phyloP scores from a whole-genome alignment of 2,329 filamentous ascomycete genomes.

The Pseudopyrenochaeta lycopersici region DNA sequence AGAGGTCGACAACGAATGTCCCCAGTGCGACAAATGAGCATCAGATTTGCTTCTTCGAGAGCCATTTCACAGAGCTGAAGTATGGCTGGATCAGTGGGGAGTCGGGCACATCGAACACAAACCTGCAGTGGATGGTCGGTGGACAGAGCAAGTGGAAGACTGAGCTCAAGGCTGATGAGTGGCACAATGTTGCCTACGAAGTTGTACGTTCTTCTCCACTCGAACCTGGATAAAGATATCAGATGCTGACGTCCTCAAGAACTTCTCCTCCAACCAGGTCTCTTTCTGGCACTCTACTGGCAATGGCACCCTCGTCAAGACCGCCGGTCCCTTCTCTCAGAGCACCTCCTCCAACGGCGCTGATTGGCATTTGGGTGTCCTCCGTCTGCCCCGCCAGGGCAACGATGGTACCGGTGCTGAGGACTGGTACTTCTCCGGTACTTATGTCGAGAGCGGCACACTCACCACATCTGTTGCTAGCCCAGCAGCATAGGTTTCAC shows the following conservation, averaged over 20 bases:
- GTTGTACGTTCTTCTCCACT: conserved; percentile 55
- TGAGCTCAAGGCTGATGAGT: conserved; percentile 68
- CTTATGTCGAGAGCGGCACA: conserved; percentile 72
- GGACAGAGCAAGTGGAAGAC: conserved; percentile 70
- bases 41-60: conserved; percentile 71
- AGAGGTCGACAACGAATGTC: conserved; percentile 66
- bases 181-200: conserved; percentile 80
- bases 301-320: conserved; percentile 63
- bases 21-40: conserved; percentile 72
- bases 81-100: conserved; percentile 67
- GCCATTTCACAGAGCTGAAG: conserved; percentile 79
- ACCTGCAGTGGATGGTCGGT: conserved; percentile 71
- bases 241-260: conserved; percentile 40
- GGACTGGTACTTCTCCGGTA: conserved; percentile 76
- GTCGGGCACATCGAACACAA: conserved; percentile 59
- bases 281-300: conserved; percentile 76
- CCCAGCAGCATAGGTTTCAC: conserved; percentile 10
- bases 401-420: conserved; percentile 63
- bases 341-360: conserved; percentile 72
- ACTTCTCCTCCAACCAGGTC: conserved; percentile 70
- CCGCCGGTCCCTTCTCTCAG: conserved; percentile 67
- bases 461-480: conserved; percentile 46
- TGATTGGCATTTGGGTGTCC: conserved; percentile 77
- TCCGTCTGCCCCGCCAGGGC: conserved; percentile 69
- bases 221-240: not conserved